Percentiles rank a stretch among this genome's conserved stretches.
Evolutionary conservation across 1,284 basidiomycete species (phyloP).

Genomic region (Papiliotrema flavescens): DNA sequence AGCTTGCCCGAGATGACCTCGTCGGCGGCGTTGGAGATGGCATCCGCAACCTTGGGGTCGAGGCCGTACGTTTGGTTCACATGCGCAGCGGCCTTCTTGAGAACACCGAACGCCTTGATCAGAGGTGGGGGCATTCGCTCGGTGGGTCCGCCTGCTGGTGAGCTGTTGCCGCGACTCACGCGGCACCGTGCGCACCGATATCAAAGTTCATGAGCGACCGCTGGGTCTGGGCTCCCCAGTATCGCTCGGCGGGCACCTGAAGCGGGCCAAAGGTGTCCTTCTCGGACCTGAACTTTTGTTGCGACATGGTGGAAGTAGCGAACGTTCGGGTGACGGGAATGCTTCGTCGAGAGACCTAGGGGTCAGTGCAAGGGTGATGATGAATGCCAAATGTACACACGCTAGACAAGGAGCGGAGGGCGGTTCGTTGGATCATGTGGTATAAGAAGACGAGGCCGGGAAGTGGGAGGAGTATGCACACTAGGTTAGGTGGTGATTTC

Average conservation of each 20-base stretch:
- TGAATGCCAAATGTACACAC: neutral
- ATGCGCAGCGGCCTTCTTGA: slow-evolving; percentile 94
- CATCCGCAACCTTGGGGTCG: slow-evolving; percentile 80
- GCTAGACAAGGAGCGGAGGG: neutral
- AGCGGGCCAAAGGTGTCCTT: slow-evolving; percentile 55
- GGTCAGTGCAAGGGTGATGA: neutral
- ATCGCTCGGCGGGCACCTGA: slow-evolving; percentile 86
- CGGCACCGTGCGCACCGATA: slow-evolving; percentile 62
- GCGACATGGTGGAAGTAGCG: slow-evolving; percentile 31
- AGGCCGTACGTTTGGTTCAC: slow-evolving; percentile 87
- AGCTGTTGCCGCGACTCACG: neutral
- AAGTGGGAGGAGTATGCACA: neutral
- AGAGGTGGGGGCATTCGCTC: slow-evolving; percentile 91
- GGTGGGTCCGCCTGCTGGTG: slow-evolving; percentile 59
- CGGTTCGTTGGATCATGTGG: neutral
- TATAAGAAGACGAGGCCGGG: neutral
- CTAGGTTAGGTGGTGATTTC: neutral
- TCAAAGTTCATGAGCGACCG: slow-evolving; percentile 98
- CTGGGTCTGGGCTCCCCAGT: slow-evolving; percentile 99
- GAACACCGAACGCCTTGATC: slow-evolving; percentile 95
- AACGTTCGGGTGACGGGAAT: slow-evolving; percentile 17
- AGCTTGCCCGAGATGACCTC: slow-evolving; percentile 98
- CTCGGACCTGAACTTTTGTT: slow-evolving; percentile 46
- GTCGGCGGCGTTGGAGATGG: slow-evolving; percentile 91
- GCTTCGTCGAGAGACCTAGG: neutral